These are phyloP conservation scores for Balakata baccata DNA, from an alignment of 345 rosid genomes.

Conservation along the genomic window DNA sequence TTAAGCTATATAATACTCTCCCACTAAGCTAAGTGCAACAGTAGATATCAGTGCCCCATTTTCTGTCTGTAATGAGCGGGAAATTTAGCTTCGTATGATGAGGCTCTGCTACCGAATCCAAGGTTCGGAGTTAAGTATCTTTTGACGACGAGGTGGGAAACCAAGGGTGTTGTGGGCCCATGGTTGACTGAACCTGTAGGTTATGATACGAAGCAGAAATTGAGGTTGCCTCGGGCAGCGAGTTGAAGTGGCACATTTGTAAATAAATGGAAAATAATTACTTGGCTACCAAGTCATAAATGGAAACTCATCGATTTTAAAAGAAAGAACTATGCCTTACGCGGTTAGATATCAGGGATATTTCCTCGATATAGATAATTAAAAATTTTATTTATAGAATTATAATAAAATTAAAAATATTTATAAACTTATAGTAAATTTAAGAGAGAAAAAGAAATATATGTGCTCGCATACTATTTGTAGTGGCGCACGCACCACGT, in stretches of 20 bases:
- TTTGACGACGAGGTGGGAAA: no score
- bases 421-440: no score
- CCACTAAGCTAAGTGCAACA: conserved; percentile 33
- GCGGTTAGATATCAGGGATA: not conserved
- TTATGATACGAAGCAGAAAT: conserved; percentile 30
- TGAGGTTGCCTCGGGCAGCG: conserved; percentile 32
- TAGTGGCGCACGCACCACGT: no score
- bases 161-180: conserved; percentile 31
- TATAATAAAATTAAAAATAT: no score
- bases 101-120: conserved; percentile 15
- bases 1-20: not conserved
- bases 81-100: conserved; percentile 25
- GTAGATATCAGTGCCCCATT: conserved; percentile 8
- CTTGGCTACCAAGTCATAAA: conserved; percentile 53
- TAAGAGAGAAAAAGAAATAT: no score
- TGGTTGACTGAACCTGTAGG: conserved; percentile 17
- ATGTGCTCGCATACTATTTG: no score
- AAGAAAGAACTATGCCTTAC: not conserved
- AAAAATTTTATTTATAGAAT: no score
- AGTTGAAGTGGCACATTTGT: conserved; percentile 28
- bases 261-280: conserved; percentile 1
- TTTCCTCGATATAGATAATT: no score
- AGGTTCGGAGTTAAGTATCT: conserved; percentile 26
- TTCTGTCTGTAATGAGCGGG: conserved; percentile 35
- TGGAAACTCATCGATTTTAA: not conserved